A percentile compares a stretch with the other conserved stretches of the same genome.
These are phyloP conservation scores for Curvularia verruculosa DNA, from an alignment of 2,329 filamentous ascomycete genomes.

Conservation along the genomic window DNA sequence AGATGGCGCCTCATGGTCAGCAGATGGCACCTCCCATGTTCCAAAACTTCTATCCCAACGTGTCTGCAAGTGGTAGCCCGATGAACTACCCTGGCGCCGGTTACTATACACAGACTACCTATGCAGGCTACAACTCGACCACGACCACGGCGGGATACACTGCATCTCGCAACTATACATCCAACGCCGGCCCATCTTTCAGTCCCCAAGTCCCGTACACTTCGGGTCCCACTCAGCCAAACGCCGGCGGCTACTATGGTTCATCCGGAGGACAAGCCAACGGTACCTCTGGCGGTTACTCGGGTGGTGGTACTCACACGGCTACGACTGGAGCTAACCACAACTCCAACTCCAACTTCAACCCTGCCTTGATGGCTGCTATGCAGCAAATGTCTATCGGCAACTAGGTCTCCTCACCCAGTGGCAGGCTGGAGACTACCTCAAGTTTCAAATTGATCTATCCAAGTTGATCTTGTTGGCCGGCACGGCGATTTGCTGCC, in stretches of 20 bases:
- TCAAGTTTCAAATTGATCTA: not conserved
- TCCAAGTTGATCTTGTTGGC: not conserved
- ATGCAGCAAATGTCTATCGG: constrained; percentile 38
- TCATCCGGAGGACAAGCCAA: constrained; percentile 8
- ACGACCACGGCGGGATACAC: constrained; percentile 23
- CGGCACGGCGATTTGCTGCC: not conserved
- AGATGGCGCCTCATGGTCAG: constrained; percentile 22
- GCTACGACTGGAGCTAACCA: constrained; percentile 14
- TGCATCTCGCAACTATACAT: constrained; percentile 19
- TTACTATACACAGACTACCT: constrained; percentile 39
- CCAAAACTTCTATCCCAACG: constrained; percentile 28
- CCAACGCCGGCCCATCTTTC: constrained; percentile 25
- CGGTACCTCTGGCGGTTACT: constrained; percentile 13
- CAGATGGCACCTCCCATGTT: constrained; percentile 32
- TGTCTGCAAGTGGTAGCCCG: constrained; percentile 34
- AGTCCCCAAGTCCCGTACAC: constrained; percentile 11
- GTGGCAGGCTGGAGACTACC: not conserved
- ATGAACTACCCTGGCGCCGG: constrained; percentile 41
- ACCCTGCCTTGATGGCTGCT: constrained; percentile 23
- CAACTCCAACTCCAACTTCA: constrained; percentile 25
- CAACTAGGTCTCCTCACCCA: not conserved
- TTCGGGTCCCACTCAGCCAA: constrained; percentile 11
- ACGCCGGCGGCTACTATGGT: constrained; percentile 12
- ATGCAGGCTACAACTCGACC: constrained; percentile 26
- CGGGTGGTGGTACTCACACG: constrained; percentile 13